Percentiles rank a stretch among this genome's conserved stretches.
Conservation (phyloP, 345 rosid species). For the Heritiera fomes region DNA sequence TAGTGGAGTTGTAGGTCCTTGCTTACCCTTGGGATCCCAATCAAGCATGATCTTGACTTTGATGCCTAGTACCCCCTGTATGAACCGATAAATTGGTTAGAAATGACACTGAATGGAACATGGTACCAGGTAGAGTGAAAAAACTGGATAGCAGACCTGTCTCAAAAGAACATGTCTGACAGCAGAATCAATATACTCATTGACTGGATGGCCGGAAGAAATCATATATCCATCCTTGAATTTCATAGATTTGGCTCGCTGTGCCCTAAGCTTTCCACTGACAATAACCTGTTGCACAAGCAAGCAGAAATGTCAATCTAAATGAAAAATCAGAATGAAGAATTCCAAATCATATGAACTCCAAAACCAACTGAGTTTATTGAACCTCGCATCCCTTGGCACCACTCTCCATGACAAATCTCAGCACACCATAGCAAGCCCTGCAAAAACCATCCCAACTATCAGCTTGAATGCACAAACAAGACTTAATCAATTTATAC, state of each 20-base stretch:
- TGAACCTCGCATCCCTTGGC: constrained; percentile 91
- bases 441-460: constrained; percentile 27
- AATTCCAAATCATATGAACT: background rate
- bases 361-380: background rate
- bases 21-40: constrained; percentile 87
- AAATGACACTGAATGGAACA: background rate
- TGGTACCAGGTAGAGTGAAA: background rate
- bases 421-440: constrained; percentile 90
- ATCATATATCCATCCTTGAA: constrained; percentile 97
- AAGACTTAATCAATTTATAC: background rate
- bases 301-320: background rate
- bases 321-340: background rate
- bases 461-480: background rate
- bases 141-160: constrained; percentile 50
- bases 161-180: constrained; percentile 84
- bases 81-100: background rate
- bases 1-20: constrained; percentile 70
- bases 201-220: constrained; percentile 89
- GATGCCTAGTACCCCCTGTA: constrained; percentile 84
- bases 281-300: constrained; percentile 64
- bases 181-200: constrained; percentile 89
- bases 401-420: constrained; percentile 85
- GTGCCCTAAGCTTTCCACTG: constrained; percentile 88
- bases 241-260: constrained; percentile 92
- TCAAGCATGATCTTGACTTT: constrained; percentile 89